Conservation (phyloP, 345 rosid species). For the Hypericum androsaemum region DNA sequence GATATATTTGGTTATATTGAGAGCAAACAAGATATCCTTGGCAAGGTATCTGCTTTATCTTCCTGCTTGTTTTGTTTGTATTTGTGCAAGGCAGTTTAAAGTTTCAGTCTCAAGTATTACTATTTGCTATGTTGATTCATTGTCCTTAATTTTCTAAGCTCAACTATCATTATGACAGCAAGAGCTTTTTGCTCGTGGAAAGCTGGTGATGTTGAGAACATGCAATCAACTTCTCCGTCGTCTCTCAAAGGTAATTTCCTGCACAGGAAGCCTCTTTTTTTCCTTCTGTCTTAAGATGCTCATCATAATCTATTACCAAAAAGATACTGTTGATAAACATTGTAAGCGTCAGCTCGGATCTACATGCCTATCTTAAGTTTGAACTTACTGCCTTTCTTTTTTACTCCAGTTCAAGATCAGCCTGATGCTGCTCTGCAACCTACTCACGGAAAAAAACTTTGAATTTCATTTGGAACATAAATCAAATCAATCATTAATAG, state of each 20-base stretch:
- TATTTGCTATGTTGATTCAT: slow-evolving; percentile 5
- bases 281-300: slow-evolving; percentile 1
- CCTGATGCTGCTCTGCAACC: no score
- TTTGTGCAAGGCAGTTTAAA: not conserved
- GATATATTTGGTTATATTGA: slow-evolving; percentile 90
- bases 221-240: slow-evolving; percentile 99
- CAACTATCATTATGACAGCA: slow-evolving; percentile 35
- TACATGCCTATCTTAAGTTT: no score
- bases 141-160: slow-evolving; percentile 1
- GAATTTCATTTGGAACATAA: no score
- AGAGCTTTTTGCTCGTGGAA: slow-evolving; percentile 99
- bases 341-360: no score
- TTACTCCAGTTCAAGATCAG: no score
- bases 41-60: slow-evolving; percentile 46
- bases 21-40: slow-evolving; percentile 84
- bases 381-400: no score
- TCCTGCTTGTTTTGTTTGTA: not conserved
- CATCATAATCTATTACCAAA: no score
- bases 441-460: no score
- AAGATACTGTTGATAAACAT: no score
- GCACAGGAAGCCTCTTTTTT: not conserved
- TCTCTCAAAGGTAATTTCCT: slow-evolving; percentile 62
- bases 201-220: slow-evolving; percentile 97
- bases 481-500: no score
- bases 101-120: slow-evolving; percentile 2